Evolutionary conservation across 208 protist species (phyloP), one percentile per base, ranked within the genome.

Genomic region (Acanthamoeba triangularis): DNA sequence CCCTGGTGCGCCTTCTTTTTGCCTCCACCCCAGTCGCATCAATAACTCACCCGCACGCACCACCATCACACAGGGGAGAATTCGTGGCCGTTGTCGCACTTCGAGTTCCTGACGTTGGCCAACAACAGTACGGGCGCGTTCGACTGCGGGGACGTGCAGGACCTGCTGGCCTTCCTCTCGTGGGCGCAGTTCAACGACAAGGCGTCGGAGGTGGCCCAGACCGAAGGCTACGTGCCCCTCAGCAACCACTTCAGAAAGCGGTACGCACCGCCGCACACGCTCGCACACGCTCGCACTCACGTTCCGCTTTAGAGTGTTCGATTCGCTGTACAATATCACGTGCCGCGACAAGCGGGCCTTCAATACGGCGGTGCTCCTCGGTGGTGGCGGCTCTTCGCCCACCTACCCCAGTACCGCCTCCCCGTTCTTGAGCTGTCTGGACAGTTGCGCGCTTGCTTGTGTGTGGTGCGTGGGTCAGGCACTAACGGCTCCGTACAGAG

Each of bases 281-380:
- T 23, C 20, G 13, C 56, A 18, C 13, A 7, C 20, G 20, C 56
- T 61, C 13, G 6, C 13, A 28, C 56, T 49, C 8, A 23, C 37
- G 16, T 13, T 13, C 63, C 37, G 11, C 10, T 10, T 16, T 18
- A 82, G 74, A 28, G 74, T 82, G 74, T 82, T 82, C 49, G 74
- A 82, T 52, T 82, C 74, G 41, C 41, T 82, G 33, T 82, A 82
- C 84, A 90, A 61, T 20, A 65, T 90, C 49, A 90, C 49, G 5
- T 90, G 84, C 49, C 49, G 37, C 6, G 84, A 49, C n/a, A 25
- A 90, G 35, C 49, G 35, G 23, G 84, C 59, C n/a, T 90, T 90
- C 52, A 69, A 20, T n/a, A 69, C 84, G 11, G 84, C 84, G 7
- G 84, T 90, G 47, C 23, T 90, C n/a, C 67, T 90, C 16, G 84